These are phyloP conservation scores for Rhizodiscina lignyota DNA, from an alignment of 495 filamentous ascomycete species.

Conservation along the genomic window DNA sequence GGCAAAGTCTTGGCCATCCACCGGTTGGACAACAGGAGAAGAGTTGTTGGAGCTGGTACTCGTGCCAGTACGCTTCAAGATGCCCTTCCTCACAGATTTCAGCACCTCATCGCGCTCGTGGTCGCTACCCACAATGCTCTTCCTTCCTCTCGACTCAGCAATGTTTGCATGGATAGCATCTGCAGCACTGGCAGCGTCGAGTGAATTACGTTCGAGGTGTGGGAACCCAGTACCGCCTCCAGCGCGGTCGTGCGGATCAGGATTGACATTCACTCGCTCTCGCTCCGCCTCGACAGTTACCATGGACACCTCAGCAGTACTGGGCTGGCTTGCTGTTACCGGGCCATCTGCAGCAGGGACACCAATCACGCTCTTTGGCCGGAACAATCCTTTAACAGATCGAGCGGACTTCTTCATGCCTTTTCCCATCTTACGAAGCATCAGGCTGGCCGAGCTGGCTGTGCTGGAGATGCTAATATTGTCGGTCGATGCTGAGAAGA, in stretches of 20 bases:
- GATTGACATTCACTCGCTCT: constrained; percentile 65
- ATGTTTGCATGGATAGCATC: no score
- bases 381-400: constrained; percentile 85
- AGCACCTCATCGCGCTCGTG: constrained; percentile 81
- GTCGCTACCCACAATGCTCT: constrained; percentile 83
- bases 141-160: no score
- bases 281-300: constrained; percentile 89
- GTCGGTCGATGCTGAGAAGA: constrained; percentile 86
- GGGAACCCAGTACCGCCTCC: constrained; percentile 75
- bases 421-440: constrained; percentile 98
- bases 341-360: constrained; percentile 49
- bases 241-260: constrained; percentile 47
- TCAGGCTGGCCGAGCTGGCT: constrained; percentile 92
- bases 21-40: constrained; percentile 44
- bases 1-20: constrained; percentile 36
- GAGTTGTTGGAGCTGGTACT: constrained; percentile 47
- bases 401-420: constrained; percentile 86
- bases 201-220: constrained; percentile 65
- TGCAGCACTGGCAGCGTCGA: constrained; percentile 46
- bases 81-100: constrained; percentile 80
- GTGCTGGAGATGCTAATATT: constrained; percentile 95
- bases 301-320: constrained; percentile 72
- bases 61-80: constrained; percentile 72
- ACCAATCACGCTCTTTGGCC: constrained; percentile 82
- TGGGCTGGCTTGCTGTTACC: constrained; percentile 37